Percentiles rank a stretch among this genome's conserved stretches.
These are phyloP conservation scores for Mortierella sp. DNA, from an alignment of 371 early-diverging fungal species.

Conservation along the genomic window DNA sequence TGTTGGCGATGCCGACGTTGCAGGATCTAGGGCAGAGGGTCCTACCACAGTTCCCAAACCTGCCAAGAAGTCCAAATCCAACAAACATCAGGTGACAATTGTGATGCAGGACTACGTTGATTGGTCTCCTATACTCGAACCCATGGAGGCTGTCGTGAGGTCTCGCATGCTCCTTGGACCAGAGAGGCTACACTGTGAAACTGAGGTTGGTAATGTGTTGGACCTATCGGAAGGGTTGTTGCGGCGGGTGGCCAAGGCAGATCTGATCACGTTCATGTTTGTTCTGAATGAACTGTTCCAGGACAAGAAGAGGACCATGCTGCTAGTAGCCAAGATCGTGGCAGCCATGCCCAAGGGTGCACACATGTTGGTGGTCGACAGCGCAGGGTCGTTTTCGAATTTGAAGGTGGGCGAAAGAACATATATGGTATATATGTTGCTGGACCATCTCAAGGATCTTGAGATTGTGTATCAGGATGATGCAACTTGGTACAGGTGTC, in stretches of 20 bases:
- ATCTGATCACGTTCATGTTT: constrained; percentile 90
- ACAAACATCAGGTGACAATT: constrained; percentile 60
- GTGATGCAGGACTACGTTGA: constrained; percentile 82
- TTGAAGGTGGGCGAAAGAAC: constrained; percentile 77
- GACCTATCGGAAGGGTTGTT: constrained; percentile 54
- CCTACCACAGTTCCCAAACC: constrained; percentile 1
- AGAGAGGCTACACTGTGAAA: constrained; percentile 58
- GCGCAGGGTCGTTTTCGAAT: constrained; percentile 94
- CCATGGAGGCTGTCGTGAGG: constrained; percentile 60
- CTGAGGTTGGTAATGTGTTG: constrained; percentile 62
- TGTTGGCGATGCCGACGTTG: background rate
- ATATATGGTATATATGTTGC: constrained; percentile 89
- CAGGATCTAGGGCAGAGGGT: background rate
- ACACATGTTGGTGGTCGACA: constrained; percentile 88
- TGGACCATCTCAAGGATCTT: constrained; percentile 85
- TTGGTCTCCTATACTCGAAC: constrained; percentile 65
- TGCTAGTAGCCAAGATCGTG: constrained; percentile 76
- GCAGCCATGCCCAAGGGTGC: constrained; percentile 74
- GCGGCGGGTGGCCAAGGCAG: constrained; percentile 59
- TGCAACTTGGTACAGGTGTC: constrained; percentile 88
- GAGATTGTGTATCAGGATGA: constrained; percentile 75
- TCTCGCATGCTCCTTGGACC: constrained; percentile 58
- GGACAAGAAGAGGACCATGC: constrained; percentile 80
- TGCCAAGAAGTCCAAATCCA: constrained; percentile 40
- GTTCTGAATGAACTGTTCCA: constrained; percentile 92